Evolutionary conservation across 2,329 filamentous ascomycete genomes (phyloP).

Genomic region (Monilinia polystroma): DNA sequence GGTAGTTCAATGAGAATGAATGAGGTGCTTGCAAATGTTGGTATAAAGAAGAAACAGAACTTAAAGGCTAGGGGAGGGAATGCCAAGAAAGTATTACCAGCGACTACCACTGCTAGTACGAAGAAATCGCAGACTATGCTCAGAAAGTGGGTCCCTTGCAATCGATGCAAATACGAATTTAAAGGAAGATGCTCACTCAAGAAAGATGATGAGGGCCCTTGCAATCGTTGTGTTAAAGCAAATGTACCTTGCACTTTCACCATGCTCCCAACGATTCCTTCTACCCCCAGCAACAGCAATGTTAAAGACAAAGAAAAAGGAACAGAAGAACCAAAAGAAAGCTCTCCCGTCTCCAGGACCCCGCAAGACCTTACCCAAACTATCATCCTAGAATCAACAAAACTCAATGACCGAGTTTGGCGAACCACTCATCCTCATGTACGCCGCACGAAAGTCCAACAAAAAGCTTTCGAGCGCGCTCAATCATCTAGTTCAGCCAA

Average conservation of each 20-base stretch:
- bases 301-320: background rate
- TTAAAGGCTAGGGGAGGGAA: background rate
- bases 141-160: slow-evolving; percentile 28
- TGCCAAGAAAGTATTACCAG: background rate
- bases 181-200: slow-evolving; percentile 27
- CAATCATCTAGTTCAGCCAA: background rate
- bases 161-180: slow-evolving; percentile 27
- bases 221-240: slow-evolving; percentile 26
- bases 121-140: slow-evolving; percentile 3
- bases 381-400: slow-evolving; percentile 14
- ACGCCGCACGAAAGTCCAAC: background rate
- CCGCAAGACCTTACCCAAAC: slow-evolving; percentile 15
- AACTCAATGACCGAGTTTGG: slow-evolving; percentile 10
- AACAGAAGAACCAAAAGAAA: background rate
- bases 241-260: slow-evolving; percentile 30
- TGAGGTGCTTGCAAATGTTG: background rate
- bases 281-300: background rate
- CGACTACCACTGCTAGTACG: background rate
- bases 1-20: slow-evolving; percentile 4
- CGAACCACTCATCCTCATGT: background rate
- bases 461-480: slow-evolving; percentile 6
- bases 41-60: background rate
- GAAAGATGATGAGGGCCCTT: slow-evolving; percentile 30
- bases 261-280: background rate
- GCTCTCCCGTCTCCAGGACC: background rate